Percentiles rank a stretch among this genome's conserved stretches.
phyloP scores from a whole-genome alignment of 768 basidiomycete genomes.

The Pleurotus cornucopiae region DNA sequence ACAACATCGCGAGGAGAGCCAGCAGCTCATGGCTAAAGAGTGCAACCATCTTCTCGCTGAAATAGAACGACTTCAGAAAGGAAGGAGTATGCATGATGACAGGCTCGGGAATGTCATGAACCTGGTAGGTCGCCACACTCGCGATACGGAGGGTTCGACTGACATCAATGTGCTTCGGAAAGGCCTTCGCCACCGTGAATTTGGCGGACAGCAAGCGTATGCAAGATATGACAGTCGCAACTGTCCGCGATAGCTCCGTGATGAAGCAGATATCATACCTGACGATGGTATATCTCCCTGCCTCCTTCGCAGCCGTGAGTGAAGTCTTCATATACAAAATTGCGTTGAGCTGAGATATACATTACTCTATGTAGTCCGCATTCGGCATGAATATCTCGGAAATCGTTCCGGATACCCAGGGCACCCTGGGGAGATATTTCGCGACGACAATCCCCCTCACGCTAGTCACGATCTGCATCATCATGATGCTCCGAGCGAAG shows the following conservation, averaged over 20 bases:
- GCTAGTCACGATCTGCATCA: conserved; percentile 45
- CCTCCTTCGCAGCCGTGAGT: conserved; percentile 30
- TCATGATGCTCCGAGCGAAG: conserved; percentile 49
- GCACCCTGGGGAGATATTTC: conserved; percentile 38
- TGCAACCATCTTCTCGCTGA: conserved; percentile 46
- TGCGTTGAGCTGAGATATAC: too few relatives aligned
- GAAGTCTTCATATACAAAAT: too few relatives aligned
- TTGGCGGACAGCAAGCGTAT: conserved; percentile 42
- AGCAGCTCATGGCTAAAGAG: conserved; percentile 29
- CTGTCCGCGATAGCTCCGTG: conserved; percentile 25
- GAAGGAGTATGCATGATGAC: conserved; percentile 41
- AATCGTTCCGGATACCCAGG: conserved; percentile 19
- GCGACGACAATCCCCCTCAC: conserved; percentile 44
- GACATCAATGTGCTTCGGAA: neutral
- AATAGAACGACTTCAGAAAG: conserved; percentile 39
- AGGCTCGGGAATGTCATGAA: conserved; percentile 51
- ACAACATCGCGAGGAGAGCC: neutral
- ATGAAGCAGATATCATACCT: conserved; percentile 42
- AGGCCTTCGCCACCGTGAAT: conserved; percentile 46
- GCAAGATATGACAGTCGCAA: conserved; percentile 35
- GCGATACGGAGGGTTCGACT: too few relatives aligned
- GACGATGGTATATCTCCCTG: conserved; percentile 46
- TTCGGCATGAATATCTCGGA: conserved; percentile 35
- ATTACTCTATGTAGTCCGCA: conserved; percentile 19
- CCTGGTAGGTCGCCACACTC: conserved; percentile 26